Conservation (phyloP, 768 basidiomycete genomes). For the Boletus reticulatus region DNA sequence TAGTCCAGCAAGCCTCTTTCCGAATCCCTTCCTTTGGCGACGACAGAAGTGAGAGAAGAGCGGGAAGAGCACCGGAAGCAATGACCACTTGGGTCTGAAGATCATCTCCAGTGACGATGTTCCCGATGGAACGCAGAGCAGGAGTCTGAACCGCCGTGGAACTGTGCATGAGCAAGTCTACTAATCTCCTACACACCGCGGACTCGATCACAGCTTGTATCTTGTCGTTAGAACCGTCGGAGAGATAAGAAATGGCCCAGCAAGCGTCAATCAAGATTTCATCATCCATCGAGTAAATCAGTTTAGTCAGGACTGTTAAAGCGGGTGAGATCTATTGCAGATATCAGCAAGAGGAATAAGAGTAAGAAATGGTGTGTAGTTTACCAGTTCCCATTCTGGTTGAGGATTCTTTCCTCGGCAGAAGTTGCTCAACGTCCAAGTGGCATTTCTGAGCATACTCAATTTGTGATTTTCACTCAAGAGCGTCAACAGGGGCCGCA, state of each 20-base stretch:
- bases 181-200: conserved; percentile 94
- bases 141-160: conserved; percentile 98
- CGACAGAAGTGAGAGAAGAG: conserved; percentile 87
- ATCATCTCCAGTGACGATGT: conserved; percentile 99
- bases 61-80: conserved; percentile 94
- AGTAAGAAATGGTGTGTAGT: conserved; percentile 26
- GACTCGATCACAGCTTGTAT: conserved; percentile 99
- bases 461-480: conserved; percentile 97
- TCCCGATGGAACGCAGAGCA: conserved; percentile 96
- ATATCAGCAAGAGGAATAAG: conserved; percentile 11
- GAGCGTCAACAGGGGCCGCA: conserved; percentile 86
- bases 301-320: conserved; percentile 92
- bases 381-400: conserved; percentile 94
- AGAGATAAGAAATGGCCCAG: conserved; percentile 99
- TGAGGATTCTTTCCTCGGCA: conserved; percentile 98
- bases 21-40: conserved; percentile 98
- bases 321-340: conserved; percentile 89
- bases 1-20: conserved; percentile 99
- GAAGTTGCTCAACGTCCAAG: conserved; percentile 99
- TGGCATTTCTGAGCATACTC: conserved; percentile 97
- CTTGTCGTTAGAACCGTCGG: conserved; percentile 98
- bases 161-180: conserved; percentile 93
- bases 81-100: conserved; percentile 99
- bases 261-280: conserved; percentile 99
- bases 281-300: conserved; percentile 98